Conservation (phyloP, 2,329 filamentous ascomycete species). For the Microdochium nivale region DNA sequence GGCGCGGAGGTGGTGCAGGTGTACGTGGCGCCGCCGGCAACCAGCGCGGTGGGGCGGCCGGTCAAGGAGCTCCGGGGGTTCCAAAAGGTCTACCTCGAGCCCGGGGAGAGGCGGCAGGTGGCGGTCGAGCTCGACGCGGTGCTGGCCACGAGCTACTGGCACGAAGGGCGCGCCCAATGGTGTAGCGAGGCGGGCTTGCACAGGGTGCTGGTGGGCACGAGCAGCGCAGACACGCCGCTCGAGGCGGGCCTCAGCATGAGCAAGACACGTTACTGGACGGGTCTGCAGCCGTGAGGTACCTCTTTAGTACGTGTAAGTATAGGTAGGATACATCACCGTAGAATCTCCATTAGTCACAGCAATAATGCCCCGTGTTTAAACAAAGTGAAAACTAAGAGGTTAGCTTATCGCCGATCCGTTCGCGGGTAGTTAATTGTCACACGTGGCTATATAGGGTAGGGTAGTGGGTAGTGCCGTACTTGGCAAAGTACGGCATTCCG, state of each 20-base stretch:
- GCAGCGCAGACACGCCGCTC: background rate
- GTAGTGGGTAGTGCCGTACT: too few species aligned
- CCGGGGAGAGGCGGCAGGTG: conserved; percentile 45
- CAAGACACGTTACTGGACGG: background rate
- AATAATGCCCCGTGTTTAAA: too few species aligned
- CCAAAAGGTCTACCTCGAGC: conserved; percentile 51
- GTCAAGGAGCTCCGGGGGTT: conserved; percentile 66
- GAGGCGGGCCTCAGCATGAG: background rate
- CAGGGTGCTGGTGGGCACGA: conserved; percentile 46
- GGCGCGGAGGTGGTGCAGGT: conserved; percentile 60
- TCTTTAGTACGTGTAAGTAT: too few species aligned
- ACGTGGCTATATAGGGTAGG: too few species aligned
- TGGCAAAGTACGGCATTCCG: too few species aligned
- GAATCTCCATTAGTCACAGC: too few species aligned
- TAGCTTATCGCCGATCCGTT: too few species aligned
- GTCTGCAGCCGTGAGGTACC: too few species aligned
- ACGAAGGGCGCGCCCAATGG: conserved; percentile 50
- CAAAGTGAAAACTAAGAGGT: too few species aligned
- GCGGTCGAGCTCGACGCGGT: conserved; percentile 33
- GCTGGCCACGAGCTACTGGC: conserved; percentile 52
- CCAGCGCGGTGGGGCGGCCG: conserved; percentile 45
- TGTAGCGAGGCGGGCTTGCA: conserved; percentile 58
- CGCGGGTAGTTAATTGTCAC: too few species aligned
- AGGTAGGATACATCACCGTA: too few species aligned
- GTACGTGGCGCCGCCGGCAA: conserved; percentile 50